Conservation (phyloP, 768 basidiomycete genomes). For the Omphalotus guepiniiformis region DNA sequence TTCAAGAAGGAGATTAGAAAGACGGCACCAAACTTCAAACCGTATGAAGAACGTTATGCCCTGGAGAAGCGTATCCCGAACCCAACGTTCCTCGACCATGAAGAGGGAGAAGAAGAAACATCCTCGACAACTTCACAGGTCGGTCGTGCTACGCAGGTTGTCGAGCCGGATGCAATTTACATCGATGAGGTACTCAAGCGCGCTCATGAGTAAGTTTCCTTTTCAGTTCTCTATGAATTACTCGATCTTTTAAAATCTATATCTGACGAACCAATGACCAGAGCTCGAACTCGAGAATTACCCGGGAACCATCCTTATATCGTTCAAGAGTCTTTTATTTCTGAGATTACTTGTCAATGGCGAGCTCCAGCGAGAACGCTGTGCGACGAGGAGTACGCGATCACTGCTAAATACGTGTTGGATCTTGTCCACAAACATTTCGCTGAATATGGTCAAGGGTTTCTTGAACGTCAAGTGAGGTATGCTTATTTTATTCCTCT, state of each 20-base stretch:
- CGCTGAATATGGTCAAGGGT: slow-evolving; percentile 45
- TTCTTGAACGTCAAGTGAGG: slow-evolving; percentile 45
- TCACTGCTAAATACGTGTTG: slow-evolving; percentile 36
- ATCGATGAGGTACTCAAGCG: slow-evolving; percentile 48
- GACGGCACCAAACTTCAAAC: slow-evolving; percentile 58
- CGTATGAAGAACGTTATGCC: slow-evolving; percentile 30
- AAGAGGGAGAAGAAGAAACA: slow-evolving; percentile 27
- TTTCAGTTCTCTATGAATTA: no score
- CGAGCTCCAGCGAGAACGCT: slow-evolving; percentile 38
- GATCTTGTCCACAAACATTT: slow-evolving; percentile 48
- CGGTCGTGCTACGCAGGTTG: background rate
- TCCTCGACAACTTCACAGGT: slow-evolving; percentile 10
- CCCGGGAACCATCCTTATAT: slow-evolving; percentile 65
- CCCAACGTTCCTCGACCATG: slow-evolving; percentile 33
- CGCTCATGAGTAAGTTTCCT: slow-evolving; percentile 40
- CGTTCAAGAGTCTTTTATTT: slow-evolving; percentile 50
- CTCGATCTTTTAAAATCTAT: background rate
- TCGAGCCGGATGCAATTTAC: slow-evolving; percentile 28
- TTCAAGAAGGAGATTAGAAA: slow-evolving; percentile 46
- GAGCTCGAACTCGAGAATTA: slow-evolving; percentile 67
- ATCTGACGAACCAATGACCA: slow-evolving; percentile 20
- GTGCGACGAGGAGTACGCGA: slow-evolving; percentile 33
- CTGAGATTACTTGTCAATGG: slow-evolving; percentile 44
- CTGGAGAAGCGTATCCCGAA: slow-evolving; percentile 14
- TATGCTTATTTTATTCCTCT: slow-evolving; percentile 23